These are phyloP conservation scores for Blepharisma undulans DNA, from an alignment of 169 alveolate genomes.

Conservation along the genomic window DNA sequence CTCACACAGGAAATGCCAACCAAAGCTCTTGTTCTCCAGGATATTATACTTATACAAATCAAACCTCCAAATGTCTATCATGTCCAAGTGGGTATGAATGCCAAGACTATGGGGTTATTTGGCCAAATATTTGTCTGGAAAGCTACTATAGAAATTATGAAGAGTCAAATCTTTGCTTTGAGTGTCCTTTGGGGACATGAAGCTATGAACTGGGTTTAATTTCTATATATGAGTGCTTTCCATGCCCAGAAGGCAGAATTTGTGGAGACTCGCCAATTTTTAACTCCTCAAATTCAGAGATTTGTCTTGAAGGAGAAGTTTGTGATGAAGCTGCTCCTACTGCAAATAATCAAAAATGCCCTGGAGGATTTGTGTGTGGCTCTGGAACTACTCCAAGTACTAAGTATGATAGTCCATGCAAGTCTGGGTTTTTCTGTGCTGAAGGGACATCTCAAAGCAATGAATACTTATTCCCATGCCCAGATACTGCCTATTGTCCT, in stretches of 20 bases:
- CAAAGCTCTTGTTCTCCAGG: slow-evolving; percentile 24
- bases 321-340: slow-evolving; percentile 35
- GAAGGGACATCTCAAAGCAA: not conserved
- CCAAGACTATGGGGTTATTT: not conserved
- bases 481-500: slow-evolving; percentile 33
- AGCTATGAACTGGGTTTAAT: slow-evolving; percentile 2
- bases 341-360: slow-evolving; percentile 23
- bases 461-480: slow-evolving; percentile 25
- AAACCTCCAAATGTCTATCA: not conserved
- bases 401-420: slow-evolving; percentile 3
- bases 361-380: slow-evolving; percentile 29
- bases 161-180: not conserved
- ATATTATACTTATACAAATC: not conserved
- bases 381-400: not conserved
- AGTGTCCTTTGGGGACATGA: slow-evolving; percentile 25
- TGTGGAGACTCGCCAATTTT: not conserved
- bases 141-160: slow-evolving; percentile 2
- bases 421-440: slow-evolving; percentile 25
- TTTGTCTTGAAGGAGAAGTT: not conserved
- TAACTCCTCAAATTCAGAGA: not conserved
- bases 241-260: slow-evolving; percentile 33
- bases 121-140: slow-evolving; percentile 14
- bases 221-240: not conserved
- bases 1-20: not conserved
- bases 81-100: slow-evolving; percentile 40